Conservation (phyloP, 208 protist genomes). For the Vickermania spadyakhi region DNA sequence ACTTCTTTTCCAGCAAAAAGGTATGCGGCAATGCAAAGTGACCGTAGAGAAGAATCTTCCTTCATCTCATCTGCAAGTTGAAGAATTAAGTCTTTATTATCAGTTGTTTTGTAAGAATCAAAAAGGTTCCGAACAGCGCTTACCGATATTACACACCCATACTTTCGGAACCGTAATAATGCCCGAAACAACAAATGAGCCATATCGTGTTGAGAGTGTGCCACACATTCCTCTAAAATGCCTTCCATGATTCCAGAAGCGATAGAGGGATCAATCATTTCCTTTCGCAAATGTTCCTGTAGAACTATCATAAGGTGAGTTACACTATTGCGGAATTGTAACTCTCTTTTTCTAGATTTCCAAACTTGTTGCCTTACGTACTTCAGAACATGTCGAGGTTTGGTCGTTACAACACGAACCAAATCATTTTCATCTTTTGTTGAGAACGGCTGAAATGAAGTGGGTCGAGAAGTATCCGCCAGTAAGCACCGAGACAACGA, state of each 20-base stretch:
- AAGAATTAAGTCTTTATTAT: slow-evolving; percentile 77
- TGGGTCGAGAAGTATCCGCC: slow-evolving; percentile 2
- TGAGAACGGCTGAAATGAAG: slow-evolving; percentile 77
- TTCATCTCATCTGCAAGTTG: slow-evolving; percentile 83
- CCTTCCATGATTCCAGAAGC: slow-evolving; percentile 86
- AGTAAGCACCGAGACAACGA: slow-evolving; percentile 5
- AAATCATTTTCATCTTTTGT: slow-evolving; percentile 82
- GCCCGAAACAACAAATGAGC: slow-evolving; percentile 83
- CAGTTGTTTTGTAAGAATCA: slow-evolving; percentile 80
- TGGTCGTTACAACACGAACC: slow-evolving; percentile 69
- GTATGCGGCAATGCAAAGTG: slow-evolving; percentile 78
- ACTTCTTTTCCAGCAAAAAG: slow-evolving; percentile 62
- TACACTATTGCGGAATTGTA: slow-evolving; percentile 84
- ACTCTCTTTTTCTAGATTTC: slow-evolving; percentile 73
- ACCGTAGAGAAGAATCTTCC: slow-evolving; percentile 48
- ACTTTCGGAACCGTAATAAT: slow-evolving; percentile 84
- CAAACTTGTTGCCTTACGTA: slow-evolving; percentile 85
- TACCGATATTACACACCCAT: slow-evolving; percentile 72
- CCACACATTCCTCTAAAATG: slow-evolving; percentile 78
- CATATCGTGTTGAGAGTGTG: slow-evolving; percentile 84
- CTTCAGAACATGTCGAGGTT: slow-evolving; percentile 81
- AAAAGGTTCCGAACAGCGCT: slow-evolving; percentile 71
- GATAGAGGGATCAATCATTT: slow-evolving; percentile 67
- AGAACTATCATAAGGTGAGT: slow-evolving; percentile 86
- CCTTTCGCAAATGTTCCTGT: slow-evolving; percentile 84